Evolutionary conservation across 1,284 basidiomycete species (phyloP).

Genomic region (Moesziomyces aphidis): DNA sequence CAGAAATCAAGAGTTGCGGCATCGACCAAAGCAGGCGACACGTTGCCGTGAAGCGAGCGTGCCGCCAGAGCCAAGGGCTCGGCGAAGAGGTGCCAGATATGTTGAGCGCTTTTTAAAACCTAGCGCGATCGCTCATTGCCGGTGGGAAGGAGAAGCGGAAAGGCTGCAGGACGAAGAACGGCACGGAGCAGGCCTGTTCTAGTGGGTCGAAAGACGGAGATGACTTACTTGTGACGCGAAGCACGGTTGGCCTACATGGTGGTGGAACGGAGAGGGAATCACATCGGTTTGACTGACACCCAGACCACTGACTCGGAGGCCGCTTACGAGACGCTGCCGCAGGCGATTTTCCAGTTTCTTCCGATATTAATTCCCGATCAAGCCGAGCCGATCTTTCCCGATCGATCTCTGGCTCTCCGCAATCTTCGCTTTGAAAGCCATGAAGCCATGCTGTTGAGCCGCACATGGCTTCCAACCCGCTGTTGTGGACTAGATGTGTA

Average conservation of each 20-base stretch:
- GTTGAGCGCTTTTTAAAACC: constrained; percentile 54
- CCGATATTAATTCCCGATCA: constrained; percentile 3
- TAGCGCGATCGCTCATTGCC: constrained; percentile 59
- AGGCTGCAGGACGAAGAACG: not conserved
- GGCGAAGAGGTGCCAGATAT: constrained; percentile 58
- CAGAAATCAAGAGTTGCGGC: constrained; percentile 49
- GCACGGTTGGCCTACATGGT: constrained; percentile 15
- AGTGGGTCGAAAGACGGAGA: too few relatives aligned
- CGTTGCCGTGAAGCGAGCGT: constrained; percentile 1
- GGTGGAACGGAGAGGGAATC: not conserved
- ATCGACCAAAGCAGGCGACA: constrained; percentile 45
- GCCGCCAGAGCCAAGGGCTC: constrained; percentile 42
- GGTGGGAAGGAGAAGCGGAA: constrained; percentile 9
- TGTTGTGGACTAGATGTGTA: too few relatives aligned
- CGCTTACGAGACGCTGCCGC: constrained; percentile 30
- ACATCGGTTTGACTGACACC: not conserved
- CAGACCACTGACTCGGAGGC: not conserved
- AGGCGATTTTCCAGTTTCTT: constrained; percentile 13
- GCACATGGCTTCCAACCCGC: too few relatives aligned
- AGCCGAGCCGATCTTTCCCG: constrained; percentile 6
- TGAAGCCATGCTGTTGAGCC: too few relatives aligned
- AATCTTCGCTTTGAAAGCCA: too few relatives aligned
- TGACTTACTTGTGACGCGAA: constrained; percentile 10
- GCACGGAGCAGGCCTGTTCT: too few relatives aligned
- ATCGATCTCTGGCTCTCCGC: too few relatives aligned